Conservation (phyloP, 345 rosid species). For the Gossypioides kirkii region DNA sequence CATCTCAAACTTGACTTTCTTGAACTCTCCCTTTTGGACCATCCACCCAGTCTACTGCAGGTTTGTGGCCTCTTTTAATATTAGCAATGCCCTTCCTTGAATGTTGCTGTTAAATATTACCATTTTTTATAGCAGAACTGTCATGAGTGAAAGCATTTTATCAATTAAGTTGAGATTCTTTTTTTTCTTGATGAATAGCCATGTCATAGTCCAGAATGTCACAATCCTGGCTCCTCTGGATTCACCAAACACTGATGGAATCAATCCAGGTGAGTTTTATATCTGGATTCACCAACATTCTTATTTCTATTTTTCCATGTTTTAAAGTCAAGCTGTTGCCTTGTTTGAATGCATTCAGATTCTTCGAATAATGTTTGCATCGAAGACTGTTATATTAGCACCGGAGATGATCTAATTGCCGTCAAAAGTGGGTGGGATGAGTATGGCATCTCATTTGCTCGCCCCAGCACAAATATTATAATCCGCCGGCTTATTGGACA, state of each 20-base stretch:
- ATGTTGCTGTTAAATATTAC: conserved; percentile 18
- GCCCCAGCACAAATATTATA: conserved; percentile 71
- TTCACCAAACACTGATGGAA: conserved; percentile 93
- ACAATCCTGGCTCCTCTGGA: conserved; percentile 92
- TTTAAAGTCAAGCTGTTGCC: neutral
- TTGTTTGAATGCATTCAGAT: conserved; percentile 45
- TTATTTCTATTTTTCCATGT: conserved; percentile 3
- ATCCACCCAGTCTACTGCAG: conserved; percentile 99
- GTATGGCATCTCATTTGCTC: conserved; percentile 73
- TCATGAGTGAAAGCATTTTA: conserved; percentile 33
- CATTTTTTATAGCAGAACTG: conserved; percentile 18
- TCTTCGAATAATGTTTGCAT: conserved; percentile 86
- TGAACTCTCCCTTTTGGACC: conserved; percentile 95
- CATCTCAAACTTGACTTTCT: conserved; percentile 84
- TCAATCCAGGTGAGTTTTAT: conserved; percentile 78
- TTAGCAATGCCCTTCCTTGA: conserved; percentile 8
- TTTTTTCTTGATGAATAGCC: conserved; percentile 58
- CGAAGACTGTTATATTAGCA: conserved; percentile 81
- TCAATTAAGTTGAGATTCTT: conserved; percentile 33
- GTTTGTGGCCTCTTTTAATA: conserved; percentile 35
- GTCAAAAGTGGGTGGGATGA: conserved; percentile 99
- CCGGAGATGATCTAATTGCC: conserved; percentile 86
- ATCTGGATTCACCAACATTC: neutral
- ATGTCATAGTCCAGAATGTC: conserved; percentile 74
- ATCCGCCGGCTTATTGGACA: conserved; percentile 67